Evolutionary conservation across 1,139 yeast species (phyloP).

Genomic region (Eremothecium sinecaudum): DNA sequence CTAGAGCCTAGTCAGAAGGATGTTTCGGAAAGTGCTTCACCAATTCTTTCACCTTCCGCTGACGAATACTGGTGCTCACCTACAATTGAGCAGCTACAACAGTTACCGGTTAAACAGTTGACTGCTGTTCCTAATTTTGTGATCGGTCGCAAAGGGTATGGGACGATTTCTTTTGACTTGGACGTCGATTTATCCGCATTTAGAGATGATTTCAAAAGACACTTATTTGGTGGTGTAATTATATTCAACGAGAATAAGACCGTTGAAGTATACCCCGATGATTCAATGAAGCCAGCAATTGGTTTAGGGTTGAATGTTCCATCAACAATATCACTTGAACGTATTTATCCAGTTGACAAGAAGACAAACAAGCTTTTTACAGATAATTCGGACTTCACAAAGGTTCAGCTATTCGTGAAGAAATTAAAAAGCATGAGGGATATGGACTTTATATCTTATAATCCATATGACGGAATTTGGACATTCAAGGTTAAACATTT

Average conservation of each 20-base stretch:
- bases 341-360: conserved; percentile 43
- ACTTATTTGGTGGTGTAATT: conserved; percentile 50
- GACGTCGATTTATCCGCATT: conserved; percentile 66
- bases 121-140: conserved; percentile 55
- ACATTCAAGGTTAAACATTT: conserved; percentile 82
- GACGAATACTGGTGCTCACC: conserved; percentile 79
- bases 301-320: conserved; percentile 79
- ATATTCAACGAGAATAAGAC: conserved; percentile 45
- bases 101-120: conserved; percentile 43
- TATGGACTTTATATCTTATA: conserved; percentile 72
- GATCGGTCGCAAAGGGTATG: conserved; percentile 66
- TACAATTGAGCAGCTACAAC: conserved; percentile 44
- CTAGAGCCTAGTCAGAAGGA: conserved; percentile 2
- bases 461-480: conserved; percentile 69
- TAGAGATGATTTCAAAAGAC: conserved; percentile 35
- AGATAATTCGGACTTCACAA: conserved; percentile 35
- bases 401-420: conserved; percentile 41
- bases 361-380: conserved; percentile 32
- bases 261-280: conserved; percentile 61
- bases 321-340: conserved; percentile 70
- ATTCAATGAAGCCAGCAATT: conserved; percentile 44
- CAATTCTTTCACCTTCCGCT: not conserved
- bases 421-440: conserved; percentile 47
- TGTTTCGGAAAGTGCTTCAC: not conserved
- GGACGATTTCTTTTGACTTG: conserved; percentile 59